phyloP scores from a whole-genome alignment of 345 rosid genomes.

The Gossypium sturtianum region DNA sequence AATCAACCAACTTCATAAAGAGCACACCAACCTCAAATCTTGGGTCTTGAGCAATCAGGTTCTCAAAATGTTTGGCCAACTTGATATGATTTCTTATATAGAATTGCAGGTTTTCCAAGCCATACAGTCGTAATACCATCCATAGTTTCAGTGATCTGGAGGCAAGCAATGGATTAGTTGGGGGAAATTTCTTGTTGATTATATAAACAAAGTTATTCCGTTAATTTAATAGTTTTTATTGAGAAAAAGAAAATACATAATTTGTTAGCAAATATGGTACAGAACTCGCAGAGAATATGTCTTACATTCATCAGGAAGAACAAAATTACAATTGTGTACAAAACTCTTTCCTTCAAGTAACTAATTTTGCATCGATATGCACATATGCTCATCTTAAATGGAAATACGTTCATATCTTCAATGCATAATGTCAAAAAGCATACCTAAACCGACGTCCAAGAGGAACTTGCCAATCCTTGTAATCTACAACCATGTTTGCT shows the following conservation, averaged over 20 bases:
- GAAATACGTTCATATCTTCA: not conserved
- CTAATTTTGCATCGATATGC: not conserved
- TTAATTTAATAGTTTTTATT: not conserved
- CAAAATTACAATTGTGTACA: not conserved
- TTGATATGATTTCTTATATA: conserved; percentile 76
- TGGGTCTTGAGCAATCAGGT: conserved; percentile 49
- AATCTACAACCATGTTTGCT: conserved; percentile 79
- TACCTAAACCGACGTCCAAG: conserved; percentile 95
- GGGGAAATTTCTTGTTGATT: not conserved
- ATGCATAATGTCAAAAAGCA: conserved; percentile 15
- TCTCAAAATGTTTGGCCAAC: conserved; percentile 63
- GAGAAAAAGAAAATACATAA: not conserved
- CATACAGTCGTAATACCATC: conserved; percentile 86
- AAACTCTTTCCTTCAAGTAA: not conserved
- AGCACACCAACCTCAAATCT: conserved; percentile 62
- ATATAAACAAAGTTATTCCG: not conserved
- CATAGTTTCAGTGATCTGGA: conserved; percentile 80
- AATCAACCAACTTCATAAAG: not conserved
- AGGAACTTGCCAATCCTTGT: conserved; percentile 97
- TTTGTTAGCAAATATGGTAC: not conserved
- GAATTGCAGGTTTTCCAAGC: conserved; percentile 56
- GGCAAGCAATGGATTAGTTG: conserved; percentile 6
- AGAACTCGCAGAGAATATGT: not conserved
- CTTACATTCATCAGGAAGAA: not conserved
- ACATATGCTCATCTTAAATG: not conserved